Evolutionary conservation across 2,329 filamentous ascomycete genomes (phyloP).

Genomic region (Ophiostoma ulmi): DNA sequence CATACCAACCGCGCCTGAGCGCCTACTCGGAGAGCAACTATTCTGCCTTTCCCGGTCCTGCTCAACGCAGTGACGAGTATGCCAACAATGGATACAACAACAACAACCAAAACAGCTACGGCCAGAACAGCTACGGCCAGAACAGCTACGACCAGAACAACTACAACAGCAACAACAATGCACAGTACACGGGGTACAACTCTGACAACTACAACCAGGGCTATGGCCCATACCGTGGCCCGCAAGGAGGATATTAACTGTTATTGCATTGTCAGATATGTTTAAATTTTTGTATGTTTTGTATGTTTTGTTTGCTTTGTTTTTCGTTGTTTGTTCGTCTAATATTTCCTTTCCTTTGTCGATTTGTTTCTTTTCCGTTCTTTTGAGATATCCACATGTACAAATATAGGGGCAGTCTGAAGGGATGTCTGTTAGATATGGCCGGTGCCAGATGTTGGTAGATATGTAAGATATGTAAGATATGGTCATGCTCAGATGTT

Average conservation of each 20-base stretch:
- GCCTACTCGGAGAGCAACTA: background rate
- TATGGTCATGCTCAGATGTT: background rate
- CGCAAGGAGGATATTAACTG: background rate
- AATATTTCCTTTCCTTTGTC: background rate
- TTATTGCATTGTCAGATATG: background rate
- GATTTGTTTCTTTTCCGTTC: conserved; percentile 3
- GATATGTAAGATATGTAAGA: no score
- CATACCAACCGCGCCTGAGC: background rate
- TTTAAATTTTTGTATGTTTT: background rate
- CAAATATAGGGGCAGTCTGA: background rate
- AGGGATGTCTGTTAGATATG: no score
- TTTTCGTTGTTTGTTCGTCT: no score
- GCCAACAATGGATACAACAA: background rate
- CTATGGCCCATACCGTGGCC: conserved; percentile 12
- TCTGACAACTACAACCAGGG: background rate
- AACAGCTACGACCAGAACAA: background rate
- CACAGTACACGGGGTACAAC: background rate
- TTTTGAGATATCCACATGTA: conserved; percentile 14
- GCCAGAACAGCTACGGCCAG: background rate
- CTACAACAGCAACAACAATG: background rate
- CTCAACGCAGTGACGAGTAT: background rate
- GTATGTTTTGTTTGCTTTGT: background rate
- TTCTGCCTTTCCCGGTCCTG: background rate
- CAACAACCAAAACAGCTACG: background rate
- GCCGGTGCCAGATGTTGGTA: background rate